A percentile compares a stretch with the other conserved stretches of the same genome.
Evolutionary conservation across 169 alveolate genomes (phyloP).

Genomic region (Plasmodium chabaudi): DNA sequence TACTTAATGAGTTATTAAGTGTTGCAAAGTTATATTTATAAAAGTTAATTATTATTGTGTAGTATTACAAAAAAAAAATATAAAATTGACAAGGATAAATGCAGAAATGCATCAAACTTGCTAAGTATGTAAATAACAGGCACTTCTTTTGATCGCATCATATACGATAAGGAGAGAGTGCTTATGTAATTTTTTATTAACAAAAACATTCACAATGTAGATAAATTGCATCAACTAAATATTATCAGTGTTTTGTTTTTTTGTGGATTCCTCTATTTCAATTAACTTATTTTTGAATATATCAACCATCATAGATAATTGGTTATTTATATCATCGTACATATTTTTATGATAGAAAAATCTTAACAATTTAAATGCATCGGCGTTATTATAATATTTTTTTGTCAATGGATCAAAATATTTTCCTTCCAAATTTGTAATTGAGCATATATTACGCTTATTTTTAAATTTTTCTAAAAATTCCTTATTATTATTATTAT

Average conservation of each 20-base stretch:
- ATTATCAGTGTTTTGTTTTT: conserved; percentile 12
- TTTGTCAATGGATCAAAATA: conserved; percentile 74
- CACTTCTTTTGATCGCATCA: too few relatives aligned
- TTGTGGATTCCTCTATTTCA: conserved; percentile 39
- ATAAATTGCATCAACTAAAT: neutral
- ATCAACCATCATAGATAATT: conserved; percentile 21
- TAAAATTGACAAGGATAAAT: too few relatives aligned
- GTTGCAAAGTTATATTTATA: neutral
- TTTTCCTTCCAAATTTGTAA: conserved; percentile 74
- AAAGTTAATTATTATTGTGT: neutral
- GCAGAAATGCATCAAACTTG: too few relatives aligned
- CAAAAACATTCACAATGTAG: too few relatives aligned
- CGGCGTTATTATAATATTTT: conserved; percentile 57
- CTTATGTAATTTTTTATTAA: too few relatives aligned
- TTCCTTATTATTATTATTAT: conserved; percentile 23
- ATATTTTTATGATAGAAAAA: conserved; percentile 32
- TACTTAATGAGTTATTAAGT: neutral
- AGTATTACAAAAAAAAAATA: too few relatives aligned
- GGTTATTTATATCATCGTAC: conserved; percentile 36
- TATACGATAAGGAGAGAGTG: too few relatives aligned
- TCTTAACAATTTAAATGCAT: conserved; percentile 59
- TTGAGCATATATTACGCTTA: conserved; percentile 51
- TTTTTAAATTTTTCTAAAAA: conserved; percentile 35
- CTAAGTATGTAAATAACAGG: too few relatives aligned
- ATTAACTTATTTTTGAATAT: conserved; percentile 24